Evolutionary conservation across 2,329 filamentous ascomycete genomes (phyloP), one percentile per base, ranked within the genome.

Genomic region (Talaromyces piceae): DNA sequence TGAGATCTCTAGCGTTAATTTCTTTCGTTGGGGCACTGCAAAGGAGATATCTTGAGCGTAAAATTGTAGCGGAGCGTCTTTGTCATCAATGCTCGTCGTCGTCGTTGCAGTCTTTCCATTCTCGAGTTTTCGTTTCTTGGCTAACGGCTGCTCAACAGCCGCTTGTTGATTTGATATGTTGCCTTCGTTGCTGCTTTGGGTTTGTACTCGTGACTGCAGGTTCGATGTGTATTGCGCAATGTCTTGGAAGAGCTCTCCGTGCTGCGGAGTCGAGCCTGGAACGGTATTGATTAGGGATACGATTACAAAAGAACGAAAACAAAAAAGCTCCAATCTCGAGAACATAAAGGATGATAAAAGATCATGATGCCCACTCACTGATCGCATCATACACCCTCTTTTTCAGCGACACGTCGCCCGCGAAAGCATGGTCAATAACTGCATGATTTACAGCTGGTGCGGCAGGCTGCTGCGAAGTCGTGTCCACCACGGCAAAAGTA

Each of bases 11-110:
- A 85, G 69, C 45, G 73, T 78, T 54, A 83, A 71, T 69, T 84
- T 84, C 70, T 84, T 85, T 49, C 82, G 71, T 58, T 81, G 77
- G 3, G 82, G 82, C 0, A 83, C 72, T 13, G 79, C 73, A 64
- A 84, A 83, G 51, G 79, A 82, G 50, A 82, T 69, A 57, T 83
- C 80, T 51, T 73, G 71, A 54, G 76, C 69, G 53, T 74, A 73
- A 53, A 77, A 73, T 30, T 71, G 66, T 41, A 70, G 50, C 7
- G 63, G 58, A 44, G 60, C 57, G 54, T 70, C 62, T 37, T 67
- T 68, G 51, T 70, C 26, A 54, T 66, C 63, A 23, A 61, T 44
- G 30, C 63, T 57, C 48, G 65, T 60, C 27, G 53, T 61, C 27
- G 46, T 46, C 45, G 57, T 59, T 23, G 53, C 61, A 28, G 46